Conservation (phyloP, 768 basidiomycete genomes). For the Pleurotus djamor region DNA sequence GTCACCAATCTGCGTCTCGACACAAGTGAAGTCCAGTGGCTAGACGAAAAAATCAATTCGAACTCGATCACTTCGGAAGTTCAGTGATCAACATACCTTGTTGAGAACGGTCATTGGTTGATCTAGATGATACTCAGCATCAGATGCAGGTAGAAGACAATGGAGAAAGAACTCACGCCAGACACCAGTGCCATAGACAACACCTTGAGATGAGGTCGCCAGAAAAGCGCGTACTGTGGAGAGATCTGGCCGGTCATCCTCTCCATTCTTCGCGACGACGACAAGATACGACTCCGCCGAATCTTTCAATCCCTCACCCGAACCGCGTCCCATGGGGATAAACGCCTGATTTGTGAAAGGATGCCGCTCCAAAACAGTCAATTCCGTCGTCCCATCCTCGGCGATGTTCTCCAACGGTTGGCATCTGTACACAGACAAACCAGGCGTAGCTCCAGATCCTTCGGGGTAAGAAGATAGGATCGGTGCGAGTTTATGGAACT, state of each 20-base stretch:
- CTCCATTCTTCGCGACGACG: conserved; percentile 80
- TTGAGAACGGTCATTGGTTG: conserved; percentile 88
- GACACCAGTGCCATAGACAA: conserved; percentile 77
- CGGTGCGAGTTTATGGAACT: conserved; percentile 90
- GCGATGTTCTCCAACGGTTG: conserved; percentile 47
- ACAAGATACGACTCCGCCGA: conserved; percentile 69
- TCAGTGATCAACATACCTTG: conserved; percentile 42
- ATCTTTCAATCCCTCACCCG: conserved; percentile 43
- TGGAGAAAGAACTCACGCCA: conserved; percentile 74
- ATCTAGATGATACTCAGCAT: conserved; percentile 45
- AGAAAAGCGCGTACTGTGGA: conserved; percentile 77
- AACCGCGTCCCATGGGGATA: conserved; percentile 81
- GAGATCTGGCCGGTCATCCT: conserved; percentile 76
- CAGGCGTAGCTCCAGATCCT: conserved; percentile 53
- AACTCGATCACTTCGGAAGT: conserved; percentile 1
- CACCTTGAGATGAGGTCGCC: conserved; percentile 78
- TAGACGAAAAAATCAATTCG: conserved; percentile 26
- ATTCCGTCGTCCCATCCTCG: conserved; percentile 45
- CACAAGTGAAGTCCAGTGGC: conserved; percentile 81
- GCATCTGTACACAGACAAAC: conserved; percentile 85
- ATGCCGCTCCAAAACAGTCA: conserved; percentile 87
- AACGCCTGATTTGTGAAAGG: conserved; percentile 90
- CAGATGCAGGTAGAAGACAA: conserved; percentile 1
- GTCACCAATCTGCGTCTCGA: conserved; percentile 92
- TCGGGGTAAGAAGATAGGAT: conserved; percentile 64